Base-by-base conservation (phyloP, 192 early-diverging fungal species). In the Coemansia sp. region DNA sequence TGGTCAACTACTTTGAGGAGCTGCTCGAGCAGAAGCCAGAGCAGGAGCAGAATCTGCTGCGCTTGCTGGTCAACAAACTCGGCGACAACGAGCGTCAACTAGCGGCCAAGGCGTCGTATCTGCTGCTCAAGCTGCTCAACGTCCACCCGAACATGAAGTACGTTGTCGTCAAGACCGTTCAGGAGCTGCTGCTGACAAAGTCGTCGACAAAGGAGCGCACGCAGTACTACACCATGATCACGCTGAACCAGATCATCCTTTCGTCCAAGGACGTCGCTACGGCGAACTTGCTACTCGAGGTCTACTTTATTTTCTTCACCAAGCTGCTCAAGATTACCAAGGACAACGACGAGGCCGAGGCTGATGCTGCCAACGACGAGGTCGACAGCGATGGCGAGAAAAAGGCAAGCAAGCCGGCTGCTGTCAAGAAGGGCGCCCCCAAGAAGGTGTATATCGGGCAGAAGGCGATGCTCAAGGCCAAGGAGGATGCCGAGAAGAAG, bases 221-320 rank as follows among this genome's bases (percentile, higher is more conserved):
- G 53, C 87, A 90, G 69, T 98, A 98, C 81, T 95, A 95, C 65
- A 90, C 91, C 41, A 84, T 97, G 64, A 92, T 90, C 61, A 92
- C 95, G 16, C 73, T 97, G 71, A 97, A 95, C 73, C 97, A 97
- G 75, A 90, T 93, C 28, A 90, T 95, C 37, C 84, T 97, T 39
- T 90, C 84, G n/a, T 85, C 85, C 14, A 78, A 77, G 53, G 92
- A 97, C 68, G 70, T 75, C 6, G 85, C 84, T 26, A 85, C 89
- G 11, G 95, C 95, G 21, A 93, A 93, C 69, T 84, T 88, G 63
- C 83, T 99, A 59, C 85, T 97, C 23, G 92, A 92, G 28, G 69
- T 97, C 11, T 99, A 99, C 74, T 96, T 99, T 84, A 74, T 82
- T 3, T 84, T 97, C 38, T 99, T 99, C 83, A 87, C 93, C 72